phyloP scores from a whole-genome alignment of 306 rosid genomes.

The Astragalus glycyphyllos region DNA sequence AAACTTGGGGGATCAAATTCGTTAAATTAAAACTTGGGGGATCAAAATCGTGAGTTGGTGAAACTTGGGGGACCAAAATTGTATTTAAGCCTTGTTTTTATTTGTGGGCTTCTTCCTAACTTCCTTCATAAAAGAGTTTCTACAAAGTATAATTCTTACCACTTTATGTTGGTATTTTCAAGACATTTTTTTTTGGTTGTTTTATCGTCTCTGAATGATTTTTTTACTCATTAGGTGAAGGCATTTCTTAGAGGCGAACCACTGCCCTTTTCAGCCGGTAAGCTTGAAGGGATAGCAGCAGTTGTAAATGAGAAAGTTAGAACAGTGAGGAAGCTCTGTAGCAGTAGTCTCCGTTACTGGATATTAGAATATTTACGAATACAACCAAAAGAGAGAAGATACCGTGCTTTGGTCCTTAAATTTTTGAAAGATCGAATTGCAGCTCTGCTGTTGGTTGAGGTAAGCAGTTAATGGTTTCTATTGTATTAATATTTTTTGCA shows the following conservation, averaged over 20 bases:
- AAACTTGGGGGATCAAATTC: too few relatives aligned
- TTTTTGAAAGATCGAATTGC: conserved; percentile 90
- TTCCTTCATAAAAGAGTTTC: conserved; percentile 21
- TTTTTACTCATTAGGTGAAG: conserved; percentile 58
- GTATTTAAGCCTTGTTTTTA: too few relatives aligned
- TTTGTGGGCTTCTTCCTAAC: conserved; percentile 12
- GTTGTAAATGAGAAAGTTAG: conserved; percentile 63
- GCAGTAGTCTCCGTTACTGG: conserved; percentile 88
- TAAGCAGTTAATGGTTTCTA: conserved; percentile 45
- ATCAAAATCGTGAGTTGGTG: too few relatives aligned
- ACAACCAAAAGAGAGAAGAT: conserved; percentile 73
- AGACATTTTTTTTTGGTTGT: conserved; percentile 27
- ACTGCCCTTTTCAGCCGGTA: conserved; percentile 77
- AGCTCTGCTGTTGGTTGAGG: conserved; percentile 82
- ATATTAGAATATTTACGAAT: conserved; percentile 82
- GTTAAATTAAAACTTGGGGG: too few relatives aligned
- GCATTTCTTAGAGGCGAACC: conserved; percentile 80
- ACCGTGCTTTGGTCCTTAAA: conserved; percentile 77
- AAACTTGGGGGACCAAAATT: too few relatives aligned
- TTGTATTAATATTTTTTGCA: conserved; percentile 37
- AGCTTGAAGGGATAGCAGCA: conserved; percentile 84
- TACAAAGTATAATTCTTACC: conserved; percentile 12
- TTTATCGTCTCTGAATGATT: conserved; percentile 16
- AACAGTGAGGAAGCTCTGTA: conserved; percentile 71
- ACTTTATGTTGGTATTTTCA: conserved; percentile 24